phyloP scores from a whole-genome alignment of 2,329 filamentous ascomycete species.

The Fusarium ramigenum region DNA sequence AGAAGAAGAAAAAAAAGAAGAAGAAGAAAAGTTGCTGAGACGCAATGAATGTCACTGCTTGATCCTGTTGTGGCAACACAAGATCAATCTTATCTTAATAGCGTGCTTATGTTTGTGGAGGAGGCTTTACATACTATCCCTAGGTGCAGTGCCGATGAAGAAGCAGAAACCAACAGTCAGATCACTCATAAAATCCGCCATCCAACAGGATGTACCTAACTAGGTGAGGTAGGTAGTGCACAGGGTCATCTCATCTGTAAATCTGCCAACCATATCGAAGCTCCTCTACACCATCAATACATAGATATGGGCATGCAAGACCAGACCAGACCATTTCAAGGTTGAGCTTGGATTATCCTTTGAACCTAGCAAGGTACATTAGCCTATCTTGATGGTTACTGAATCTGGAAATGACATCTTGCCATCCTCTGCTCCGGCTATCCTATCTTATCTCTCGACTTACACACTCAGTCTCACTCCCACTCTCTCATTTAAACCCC shows the following conservation, averaged over 20 bases:
- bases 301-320: constrained; percentile 1
- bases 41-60: neutral
- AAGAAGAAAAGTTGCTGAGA: neutral
- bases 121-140: constrained; percentile 10
- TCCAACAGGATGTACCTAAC: neutral
- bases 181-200: neutral
- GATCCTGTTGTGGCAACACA: neutral
- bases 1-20: too few relatives aligned
- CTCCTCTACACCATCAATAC: constrained; percentile 19
- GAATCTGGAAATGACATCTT: neutral
- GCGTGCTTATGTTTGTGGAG: constrained; percentile 19
- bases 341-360: constrained; percentile 12
- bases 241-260: neutral
- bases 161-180: constrained; percentile 7
- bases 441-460: constrained; percentile 10
- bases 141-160: neutral
- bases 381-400: constrained; percentile 22
- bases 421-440: neutral
- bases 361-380: constrained; percentile 11
- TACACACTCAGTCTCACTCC: neutral
- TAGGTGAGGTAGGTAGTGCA: neutral
- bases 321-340: neutral
- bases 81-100: constrained; percentile 23
- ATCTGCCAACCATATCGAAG: constrained; percentile 17
- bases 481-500: neutral